A percentile compares a stretch with the other conserved stretches of the same genome.
phyloP scores from a whole-genome alignment of 2,329 filamentous ascomycete species.

The Waltergamsia citrina region DNA sequence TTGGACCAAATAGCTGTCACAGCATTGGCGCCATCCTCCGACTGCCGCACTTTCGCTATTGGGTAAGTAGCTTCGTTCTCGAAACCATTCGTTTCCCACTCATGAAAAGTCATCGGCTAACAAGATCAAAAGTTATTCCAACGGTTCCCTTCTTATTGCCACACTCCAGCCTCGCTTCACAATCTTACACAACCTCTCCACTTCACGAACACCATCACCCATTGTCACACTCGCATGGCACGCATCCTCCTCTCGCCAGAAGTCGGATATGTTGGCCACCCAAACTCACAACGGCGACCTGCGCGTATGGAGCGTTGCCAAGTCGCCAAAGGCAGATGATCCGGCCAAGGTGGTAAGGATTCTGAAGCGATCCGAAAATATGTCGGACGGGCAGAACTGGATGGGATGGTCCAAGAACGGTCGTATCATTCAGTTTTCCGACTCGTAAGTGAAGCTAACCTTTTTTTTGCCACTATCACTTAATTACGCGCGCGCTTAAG shows the following conservation, averaged over 20 bases:
- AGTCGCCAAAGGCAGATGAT: constrained; percentile 61
- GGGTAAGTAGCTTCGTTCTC: constrained; percentile 47
- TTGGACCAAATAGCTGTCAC: constrained; percentile 90
- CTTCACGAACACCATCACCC: constrained; percentile 72
- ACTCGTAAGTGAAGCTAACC: constrained; percentile 56
- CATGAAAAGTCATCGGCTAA: constrained; percentile 8
- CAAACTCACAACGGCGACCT: constrained; percentile 89
- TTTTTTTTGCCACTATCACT: constrained; percentile 12
- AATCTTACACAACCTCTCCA: constrained; percentile 86
- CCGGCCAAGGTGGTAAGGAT: constrained; percentile 83
- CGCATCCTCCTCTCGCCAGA: constrained; percentile 89
- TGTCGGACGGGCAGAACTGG: constrained; percentile 75
- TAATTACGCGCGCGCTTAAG: constrained; percentile 37
- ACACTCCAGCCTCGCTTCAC: constrained; percentile 86
- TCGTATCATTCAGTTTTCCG: constrained; percentile 83
- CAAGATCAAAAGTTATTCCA: constrained; percentile 62
- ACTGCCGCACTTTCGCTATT: constrained; percentile 93
- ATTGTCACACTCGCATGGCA: constrained; percentile 90
- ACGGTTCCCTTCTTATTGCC: constrained; percentile 86
- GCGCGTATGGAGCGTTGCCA: constrained; percentile 92
- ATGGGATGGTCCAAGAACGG: constrained; percentile 98
- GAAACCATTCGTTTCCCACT: constrained; percentile 6
- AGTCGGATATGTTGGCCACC: constrained; percentile 94
- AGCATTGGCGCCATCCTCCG: constrained; percentile 78
- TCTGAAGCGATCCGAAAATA: constrained; percentile 69